These are phyloP conservation scores for Dioscorea alata DNA, from an alignment of 106 monocot genomes.

Conservation along the genomic window DNA sequence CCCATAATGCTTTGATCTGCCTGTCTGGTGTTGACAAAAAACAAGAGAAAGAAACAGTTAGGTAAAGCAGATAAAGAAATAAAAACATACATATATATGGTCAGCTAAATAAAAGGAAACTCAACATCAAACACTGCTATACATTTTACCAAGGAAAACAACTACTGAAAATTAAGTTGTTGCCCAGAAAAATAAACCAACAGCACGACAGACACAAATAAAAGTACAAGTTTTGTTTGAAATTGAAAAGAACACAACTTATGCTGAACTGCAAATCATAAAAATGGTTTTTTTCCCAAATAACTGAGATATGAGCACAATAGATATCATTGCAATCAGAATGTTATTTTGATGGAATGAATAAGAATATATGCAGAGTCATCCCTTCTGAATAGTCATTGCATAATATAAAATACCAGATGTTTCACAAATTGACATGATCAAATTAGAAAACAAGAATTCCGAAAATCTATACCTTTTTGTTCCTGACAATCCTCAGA, in stretches of 20 bases:
- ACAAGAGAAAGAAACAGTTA: background rate
- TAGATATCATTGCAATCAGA: background rate
- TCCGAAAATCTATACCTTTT: slow-evolving; percentile 45
- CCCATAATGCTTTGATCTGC: slow-evolving; percentile 90
- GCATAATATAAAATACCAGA: background rate
- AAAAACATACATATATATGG: background rate
- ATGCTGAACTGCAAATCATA: no score
- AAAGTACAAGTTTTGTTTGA: no score
- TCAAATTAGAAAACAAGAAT: background rate
- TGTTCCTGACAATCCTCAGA: slow-evolving; percentile 69
- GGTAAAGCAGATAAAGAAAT: background rate
- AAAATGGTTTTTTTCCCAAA: background rate
- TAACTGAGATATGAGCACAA: background rate
- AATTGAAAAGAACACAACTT: no score
- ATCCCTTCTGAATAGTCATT: no score
- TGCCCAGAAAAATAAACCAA: background rate
- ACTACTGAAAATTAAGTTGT: no score
- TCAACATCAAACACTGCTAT: background rate
- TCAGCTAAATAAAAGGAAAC: background rate
- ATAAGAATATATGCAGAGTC: background rate
- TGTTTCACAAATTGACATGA: background rate
- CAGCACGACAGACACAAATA: no score
- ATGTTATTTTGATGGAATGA: background rate
- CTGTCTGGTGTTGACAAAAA: slow-evolving; percentile 42
- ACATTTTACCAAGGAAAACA: no score